phyloP scores from a whole-genome alignment of 176 grass and related monocot species.

The Luzula sylvatica region DNA sequence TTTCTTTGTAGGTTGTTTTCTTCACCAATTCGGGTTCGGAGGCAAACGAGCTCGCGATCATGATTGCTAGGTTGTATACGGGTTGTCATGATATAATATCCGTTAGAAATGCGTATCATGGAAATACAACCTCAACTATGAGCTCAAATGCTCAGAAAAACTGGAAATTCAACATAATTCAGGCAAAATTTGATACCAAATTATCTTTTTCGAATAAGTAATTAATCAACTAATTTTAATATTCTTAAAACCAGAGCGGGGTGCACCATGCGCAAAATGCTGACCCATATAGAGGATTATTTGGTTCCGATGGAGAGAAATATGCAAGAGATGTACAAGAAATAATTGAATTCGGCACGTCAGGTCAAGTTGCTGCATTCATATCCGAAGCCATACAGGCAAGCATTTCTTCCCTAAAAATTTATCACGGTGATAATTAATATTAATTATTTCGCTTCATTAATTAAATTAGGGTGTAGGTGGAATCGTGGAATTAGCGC shows the following conservation, averaged over 20 bases:
- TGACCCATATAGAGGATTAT: constrained; percentile 77
- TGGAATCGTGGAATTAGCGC: constrained; percentile 76
- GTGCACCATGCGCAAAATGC: constrained; percentile 89
- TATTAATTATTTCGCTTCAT: background rate
- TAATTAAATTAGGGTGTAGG: constrained; percentile 54
- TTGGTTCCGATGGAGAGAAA: constrained; percentile 60
- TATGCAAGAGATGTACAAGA: constrained; percentile 77
- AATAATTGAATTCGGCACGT: constrained; percentile 93
- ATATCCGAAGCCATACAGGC: constrained; percentile 91
- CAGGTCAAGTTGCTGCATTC: constrained; percentile 69
- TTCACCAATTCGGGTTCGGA: constrained; percentile 99
- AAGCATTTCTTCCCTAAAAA: background rate
- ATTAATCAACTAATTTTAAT: background rate
- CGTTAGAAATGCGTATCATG: constrained; percentile 82
- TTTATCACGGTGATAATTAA: background rate
- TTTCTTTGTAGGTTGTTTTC: constrained; percentile 48
- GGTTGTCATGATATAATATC: constrained; percentile 87
- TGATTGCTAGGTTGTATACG: constrained; percentile 80
- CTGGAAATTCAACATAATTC: constrained; percentile 91
- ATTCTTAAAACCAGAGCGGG: constrained; percentile 37
- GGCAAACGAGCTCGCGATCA: constrained; percentile 88
- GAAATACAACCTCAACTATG: constrained; percentile 83
- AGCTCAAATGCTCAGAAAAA: constrained; percentile 79
- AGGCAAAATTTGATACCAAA: constrained; percentile 27
- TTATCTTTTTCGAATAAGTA: too few relatives aligned